Evolutionary conservation across 768 basidiomycete genomes (phyloP), one percentile per base, ranked within the genome.

Genomic region (Podaxis sp.): DNA sequence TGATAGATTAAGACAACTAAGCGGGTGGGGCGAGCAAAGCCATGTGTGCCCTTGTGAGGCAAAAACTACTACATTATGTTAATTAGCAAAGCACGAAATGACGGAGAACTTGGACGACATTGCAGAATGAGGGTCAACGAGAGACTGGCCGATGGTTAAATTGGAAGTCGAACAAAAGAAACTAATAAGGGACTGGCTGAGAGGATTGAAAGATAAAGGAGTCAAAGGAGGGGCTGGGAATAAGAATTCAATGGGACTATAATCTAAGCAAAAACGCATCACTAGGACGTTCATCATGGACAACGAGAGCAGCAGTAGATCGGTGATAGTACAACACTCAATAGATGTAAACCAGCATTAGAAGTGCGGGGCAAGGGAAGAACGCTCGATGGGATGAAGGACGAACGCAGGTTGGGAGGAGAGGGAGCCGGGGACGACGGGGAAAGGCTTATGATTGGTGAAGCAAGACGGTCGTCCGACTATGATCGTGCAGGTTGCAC

Each of bases 1-100:
- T 67, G 77, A 36, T 87, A 84, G 63, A 75, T 86, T 30, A 70
- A 75, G 15, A 85, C 86, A n/a, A 76, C 81, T 57, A 74, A 89
- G 73, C 73, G 80, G 17, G 92, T 92, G 8, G 15, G 5, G 89
- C 87, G 85, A 89, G 90, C 22, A 88, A 84, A 68, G 86, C 91
- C 53, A 90, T 92, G 74, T 77, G 86, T 81, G 33, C 33, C 33
- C 7, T 46, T n/a, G 30, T 33, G n/a, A 2, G 49, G 4, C 22
- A 13, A 28, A 51, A 51, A 51, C 49, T 28, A 51, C 22, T 51
- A 56, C 22, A 40, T 56, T 40, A 24, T 24, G n/a, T 39, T 26
- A 56, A 24, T 40, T 11, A 39, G 54, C 39, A 22, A 8, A 38
- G 17, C 40, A 26, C 9, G 15, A 40, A 22, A 51, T 2, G 33